Base-by-base conservation (phyloP, 306 rosid genomes). In the Trifolium pratense region DNA sequence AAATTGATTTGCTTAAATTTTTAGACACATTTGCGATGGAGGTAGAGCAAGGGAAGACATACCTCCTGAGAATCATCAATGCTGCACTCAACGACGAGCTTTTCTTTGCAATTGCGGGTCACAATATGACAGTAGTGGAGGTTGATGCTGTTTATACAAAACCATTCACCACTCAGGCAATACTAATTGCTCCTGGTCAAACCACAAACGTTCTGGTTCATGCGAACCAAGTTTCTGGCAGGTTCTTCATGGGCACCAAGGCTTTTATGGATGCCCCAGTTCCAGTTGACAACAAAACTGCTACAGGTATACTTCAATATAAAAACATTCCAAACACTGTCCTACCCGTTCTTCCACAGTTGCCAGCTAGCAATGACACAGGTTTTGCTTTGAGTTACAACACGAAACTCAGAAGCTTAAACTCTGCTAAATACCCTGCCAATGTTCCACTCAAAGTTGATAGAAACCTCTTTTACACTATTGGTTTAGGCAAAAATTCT, bases 141-240 rank as follows among this genome's bases (percentile, higher is more conserved):
- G 97, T 89, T 66, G 97, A 92, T 39, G 97, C 97, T 20, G 89
- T 92, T 43, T 92, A 92, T 80, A 88, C 89, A 65, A 92, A 89
- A 67, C 93, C 93, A 59, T 89, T 89, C 88, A 77, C 81, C 36
- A 89, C 96, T 9, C 65, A 63, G 51, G 84, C 96, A 3, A 85
- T 92, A 59, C 71, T 88, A 57, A 89, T 89, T 29, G 93, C 84
- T 42, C 96, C 97, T 42, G 97, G 97, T 11, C 97, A 92, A 74
- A 92, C 97, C 73, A 92, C 96, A 78, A 89, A 89, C 40, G 93
- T 89, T 56, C 31, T 92, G 23, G 81, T 89, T 17, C 71, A 79
- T 68, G 87, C 97, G 49, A 86, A 88, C 77, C 82, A 86, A 75
- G 80, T 73, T 0, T 81, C 90, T 9, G 65, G 84, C 5, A 84